Base-by-base conservation (phyloP, 1,284 basidiomycete species). In the Puccinia novopanici region DNA sequence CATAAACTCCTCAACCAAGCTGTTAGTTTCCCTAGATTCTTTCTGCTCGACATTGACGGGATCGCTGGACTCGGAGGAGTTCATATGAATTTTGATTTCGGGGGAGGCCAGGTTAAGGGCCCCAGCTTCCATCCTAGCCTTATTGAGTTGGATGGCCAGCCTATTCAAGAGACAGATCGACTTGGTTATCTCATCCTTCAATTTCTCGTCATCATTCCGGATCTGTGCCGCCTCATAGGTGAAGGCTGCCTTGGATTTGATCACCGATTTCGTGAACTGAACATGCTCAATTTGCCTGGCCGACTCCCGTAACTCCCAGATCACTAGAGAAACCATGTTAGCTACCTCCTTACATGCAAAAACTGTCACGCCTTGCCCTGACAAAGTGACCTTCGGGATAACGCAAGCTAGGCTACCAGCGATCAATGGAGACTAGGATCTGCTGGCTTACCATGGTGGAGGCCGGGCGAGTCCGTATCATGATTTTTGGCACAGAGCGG, bases 351-450 rank as follows among this genome's bases (percentile, higher is more conserved):
- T n/a, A n/a, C n/a, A n/a, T n/a, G n/a, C n/a, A 93, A 95, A 86
- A 99, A 99, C 0, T 96, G 96, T 45, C 99, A 87, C 52, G 97
- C 89, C 87, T 99, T 0, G 94, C 91, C 61, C 96, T 91, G 17
- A 99, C 94, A 84, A 99, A 95, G 86, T 99, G 97, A 0, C 97
- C 97, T 83, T 98, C 95, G 0, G 97, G 97, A 85, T 98, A 98
- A 34, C 94, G 90, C 1, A 93, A 95, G 48, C 90, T 90, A 37
- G 88, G 86, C 45, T 93, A 91, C 97, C 97, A 99, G 63, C 91
- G 88, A 85, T 99, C 97, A 84, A 99, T 94, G 0, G 93, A 92
- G 61, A 99, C 93, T 24, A 99, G 89, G 82, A 99, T 96, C 87
- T 99, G 99, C 86, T 99, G 95, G 40, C 91, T 91, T n/a, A 98